Percentiles rank a stretch among this genome's conserved stretches.
Conservation (phyloP, 2,329 filamentous ascomycete genomes). For the Epicoccum nigrum region DNA sequence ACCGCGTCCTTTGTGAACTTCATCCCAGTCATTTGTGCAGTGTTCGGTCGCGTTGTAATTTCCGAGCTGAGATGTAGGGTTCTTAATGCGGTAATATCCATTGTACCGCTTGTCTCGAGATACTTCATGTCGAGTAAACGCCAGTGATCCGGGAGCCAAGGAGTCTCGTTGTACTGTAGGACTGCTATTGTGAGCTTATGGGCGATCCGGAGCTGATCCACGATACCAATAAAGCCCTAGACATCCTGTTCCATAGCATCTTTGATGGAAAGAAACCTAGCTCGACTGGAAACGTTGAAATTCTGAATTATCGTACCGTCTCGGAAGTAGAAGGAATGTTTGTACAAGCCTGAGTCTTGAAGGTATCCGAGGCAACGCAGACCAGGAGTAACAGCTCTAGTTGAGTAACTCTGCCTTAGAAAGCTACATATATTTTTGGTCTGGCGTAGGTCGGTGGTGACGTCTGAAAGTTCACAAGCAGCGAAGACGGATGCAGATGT, state of each 20-base stretch:
- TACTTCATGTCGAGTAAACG: slow-evolving; percentile 25
- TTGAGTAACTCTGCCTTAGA: slow-evolving; percentile 21
- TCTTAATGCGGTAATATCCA: slow-evolving; percentile 19
- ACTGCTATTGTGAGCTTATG: slow-evolving; percentile 24
- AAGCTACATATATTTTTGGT: slow-evolving; percentile 33
- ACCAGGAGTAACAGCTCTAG: not conserved
- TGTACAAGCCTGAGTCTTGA: slow-evolving; percentile 26
- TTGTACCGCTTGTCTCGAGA: slow-evolving; percentile 9
- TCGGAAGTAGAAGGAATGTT: slow-evolving; percentile 29
- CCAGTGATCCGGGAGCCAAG: slow-evolving; percentile 30
- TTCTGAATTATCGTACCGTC: slow-evolving; percentile 1
- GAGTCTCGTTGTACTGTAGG: slow-evolving; percentile 30
- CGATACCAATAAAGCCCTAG: slow-evolving; percentile 11
- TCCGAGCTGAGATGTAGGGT: slow-evolving; percentile 29
- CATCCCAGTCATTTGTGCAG: slow-evolving; percentile 25
- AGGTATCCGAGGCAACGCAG: slow-evolving; percentile 31
- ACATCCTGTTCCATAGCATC: slow-evolving; percentile 22
- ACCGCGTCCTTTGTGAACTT: slow-evolving; percentile 5
- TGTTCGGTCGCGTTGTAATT: not conserved
- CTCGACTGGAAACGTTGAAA: not conserved
- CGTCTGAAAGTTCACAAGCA: not conserved
- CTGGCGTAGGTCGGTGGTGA: slow-evolving; percentile 27
- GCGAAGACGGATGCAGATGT: not conserved
- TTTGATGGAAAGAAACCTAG: slow-evolving; percentile 7
- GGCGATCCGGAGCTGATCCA: slow-evolving; percentile 27